Evolutionary conservation across 1,284 basidiomycete species (phyloP).

Genomic region (Schizophyllum commune): DNA sequence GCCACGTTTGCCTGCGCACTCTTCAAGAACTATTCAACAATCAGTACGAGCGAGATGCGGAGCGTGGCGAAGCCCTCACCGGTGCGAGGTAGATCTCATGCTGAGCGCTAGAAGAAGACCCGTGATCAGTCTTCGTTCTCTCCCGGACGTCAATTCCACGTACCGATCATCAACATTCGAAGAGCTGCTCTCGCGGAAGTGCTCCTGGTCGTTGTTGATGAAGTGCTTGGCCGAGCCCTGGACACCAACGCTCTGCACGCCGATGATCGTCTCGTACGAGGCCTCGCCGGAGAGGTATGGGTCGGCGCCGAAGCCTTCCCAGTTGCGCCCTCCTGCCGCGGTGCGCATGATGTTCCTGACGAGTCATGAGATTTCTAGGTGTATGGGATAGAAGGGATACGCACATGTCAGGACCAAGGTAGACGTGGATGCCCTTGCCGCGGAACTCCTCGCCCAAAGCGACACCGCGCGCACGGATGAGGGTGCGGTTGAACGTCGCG

Average conservation of each 20-base stretch:
- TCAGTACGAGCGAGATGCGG: neutral
- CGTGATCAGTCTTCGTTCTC: neutral
- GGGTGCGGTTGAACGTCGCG: slow-evolving; percentile 64
- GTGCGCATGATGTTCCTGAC: slow-evolving; percentile 51
- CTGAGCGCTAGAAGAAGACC: slow-evolving; percentile 25
- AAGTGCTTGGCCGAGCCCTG: slow-evolving; percentile 50
- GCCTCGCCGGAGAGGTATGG: slow-evolving; percentile 59
- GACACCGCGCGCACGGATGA: slow-evolving; percentile 54
- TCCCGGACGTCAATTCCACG: slow-evolving; percentile 7
- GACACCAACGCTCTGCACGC: slow-evolving; percentile 19
- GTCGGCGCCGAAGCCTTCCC: slow-evolving; percentile 60
- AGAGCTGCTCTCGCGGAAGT: slow-evolving; percentile 42
- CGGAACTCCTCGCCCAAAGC: slow-evolving; percentile 66
- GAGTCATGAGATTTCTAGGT: slow-evolving; percentile 4
- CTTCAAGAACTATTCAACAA: slow-evolving; percentile 40
- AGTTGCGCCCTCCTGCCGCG: slow-evolving; percentile 62
- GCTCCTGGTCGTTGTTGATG: slow-evolving; percentile 57
- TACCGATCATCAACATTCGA: slow-evolving; percentile 64
- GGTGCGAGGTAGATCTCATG: slow-evolving; percentile 50
- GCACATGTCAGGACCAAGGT: slow-evolving; percentile 48
- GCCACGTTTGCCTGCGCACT: slow-evolving; percentile 61
- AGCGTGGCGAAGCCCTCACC: slow-evolving; percentile 20
- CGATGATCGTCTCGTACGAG: slow-evolving; percentile 48
- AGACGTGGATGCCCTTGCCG: slow-evolving; percentile 53
- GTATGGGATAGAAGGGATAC: slow-evolving; percentile 7